Evolutionary conservation across 495 filamentous ascomycete genomes (phyloP).

Genomic region (Lasiosphaeriaceae sp.): DNA sequence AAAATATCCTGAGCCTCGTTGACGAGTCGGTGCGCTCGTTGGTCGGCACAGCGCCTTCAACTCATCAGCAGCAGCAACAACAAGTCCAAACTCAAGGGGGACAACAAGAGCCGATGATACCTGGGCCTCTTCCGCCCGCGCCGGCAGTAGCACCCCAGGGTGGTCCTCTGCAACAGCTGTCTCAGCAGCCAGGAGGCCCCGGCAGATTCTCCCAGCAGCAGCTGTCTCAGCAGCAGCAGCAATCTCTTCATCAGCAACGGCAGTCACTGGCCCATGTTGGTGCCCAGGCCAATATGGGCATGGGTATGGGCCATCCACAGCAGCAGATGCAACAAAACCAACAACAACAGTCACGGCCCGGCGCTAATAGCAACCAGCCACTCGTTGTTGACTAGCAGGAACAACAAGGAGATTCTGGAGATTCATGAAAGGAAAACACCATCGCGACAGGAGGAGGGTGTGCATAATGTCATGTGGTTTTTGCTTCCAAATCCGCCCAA

Average conservation of each 20-base stretch:
- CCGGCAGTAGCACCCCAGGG: too few species aligned
- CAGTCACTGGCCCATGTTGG: conserved; percentile 3
- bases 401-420: background rate
- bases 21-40: conserved; percentile 29
- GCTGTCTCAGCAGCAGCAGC: conserved; percentile 10
- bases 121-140: background rate
- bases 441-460: too few species aligned
- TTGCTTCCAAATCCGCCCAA: too few species aligned
- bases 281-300: conserved; percentile 1
- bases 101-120: background rate
- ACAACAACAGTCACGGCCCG: conserved; percentile 4
- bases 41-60: conserved; percentile 11
- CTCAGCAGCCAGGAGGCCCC: background rate
- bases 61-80: background rate
- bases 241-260: conserved; percentile 6
- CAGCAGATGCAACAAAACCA: conserved; percentile 9
- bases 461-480: too few species aligned
- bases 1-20: conserved; percentile 22
- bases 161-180: conserved; percentile 8
- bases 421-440: background rate
- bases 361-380: background rate
- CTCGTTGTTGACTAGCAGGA: background rate
- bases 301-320: conserved; percentile 4
- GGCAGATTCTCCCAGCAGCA: conserved; percentile 9
- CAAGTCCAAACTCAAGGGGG: background rate